Conservation (phyloP, 1,139 yeast species). For the Yamadazyma diddensiae region DNA sequence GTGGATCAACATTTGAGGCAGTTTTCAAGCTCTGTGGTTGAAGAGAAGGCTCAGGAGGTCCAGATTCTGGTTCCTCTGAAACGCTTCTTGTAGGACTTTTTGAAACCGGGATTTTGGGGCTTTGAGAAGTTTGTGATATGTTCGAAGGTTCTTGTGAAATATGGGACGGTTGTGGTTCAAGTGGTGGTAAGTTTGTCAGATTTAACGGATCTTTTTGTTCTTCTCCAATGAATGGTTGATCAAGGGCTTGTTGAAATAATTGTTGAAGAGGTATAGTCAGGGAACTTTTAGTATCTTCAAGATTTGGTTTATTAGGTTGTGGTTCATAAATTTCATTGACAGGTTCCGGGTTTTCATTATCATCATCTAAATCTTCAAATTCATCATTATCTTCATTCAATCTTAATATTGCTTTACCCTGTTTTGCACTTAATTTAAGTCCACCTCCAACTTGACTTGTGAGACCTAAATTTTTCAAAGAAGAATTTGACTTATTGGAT, state of each 20-base stretch:
- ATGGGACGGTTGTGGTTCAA: too few species aligned
- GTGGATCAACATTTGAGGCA: slow-evolving; percentile 8
- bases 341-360: slow-evolving; percentile 1
- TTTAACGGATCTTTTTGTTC: too few species aligned
- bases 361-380: slow-evolving; percentile 26
- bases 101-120: too few species aligned
- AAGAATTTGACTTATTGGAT: slow-evolving; percentile 33
- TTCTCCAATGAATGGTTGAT: slow-evolving; percentile 6
- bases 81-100: neutral
- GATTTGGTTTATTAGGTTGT: neutral
- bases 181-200: too few species aligned
- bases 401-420: slow-evolving; percentile 40
- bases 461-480: slow-evolving; percentile 30
- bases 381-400: slow-evolving; percentile 37
- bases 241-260: slow-evolving; percentile 16
- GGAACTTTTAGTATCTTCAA: neutral
- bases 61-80: slow-evolving; percentile 1
- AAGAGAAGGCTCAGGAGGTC: slow-evolving; percentile 2
- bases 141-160: too few species aligned
- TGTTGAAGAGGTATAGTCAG: slow-evolving; percentile 12
- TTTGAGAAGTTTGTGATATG: too few species aligned
- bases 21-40: slow-evolving; percentile 2
- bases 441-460: slow-evolving; percentile 18
- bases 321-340: neutral
- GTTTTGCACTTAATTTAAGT: slow-evolving; percentile 36